Conservation (phyloP, 257 asterid genomes). For the Przewalskia tangutica region DNA sequence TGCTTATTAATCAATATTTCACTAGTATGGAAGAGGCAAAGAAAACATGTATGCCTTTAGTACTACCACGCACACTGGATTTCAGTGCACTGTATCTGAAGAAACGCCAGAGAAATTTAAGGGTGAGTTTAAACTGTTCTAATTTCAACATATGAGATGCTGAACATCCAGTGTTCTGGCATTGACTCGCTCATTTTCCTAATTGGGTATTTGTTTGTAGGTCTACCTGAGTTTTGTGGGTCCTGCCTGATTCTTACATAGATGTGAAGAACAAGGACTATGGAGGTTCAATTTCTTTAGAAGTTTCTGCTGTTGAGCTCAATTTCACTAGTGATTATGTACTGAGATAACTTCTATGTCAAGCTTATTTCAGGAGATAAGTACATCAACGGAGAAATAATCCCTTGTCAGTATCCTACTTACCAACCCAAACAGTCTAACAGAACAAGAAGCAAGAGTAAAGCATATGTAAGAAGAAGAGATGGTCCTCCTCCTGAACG, state of each 20-base stretch:
- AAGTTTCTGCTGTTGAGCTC: neutral
- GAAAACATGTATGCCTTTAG: slow-evolving; percentile 97
- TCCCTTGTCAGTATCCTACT: slow-evolving; percentile 89
- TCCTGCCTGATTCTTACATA: slow-evolving; percentile 89
- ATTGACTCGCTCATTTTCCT: neutral
- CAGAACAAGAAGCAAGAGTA: slow-evolving; percentile 65
- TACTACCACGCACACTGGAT: slow-evolving; percentile 90
- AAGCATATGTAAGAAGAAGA: slow-evolving; percentile 89
- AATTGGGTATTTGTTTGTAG: slow-evolving; percentile 22
- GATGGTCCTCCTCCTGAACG: slow-evolving; percentile 85
- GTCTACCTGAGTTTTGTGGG: slow-evolving; percentile 97
- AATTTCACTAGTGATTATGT: neutral
- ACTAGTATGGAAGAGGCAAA: slow-evolving; percentile 93
- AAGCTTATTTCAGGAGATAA: slow-evolving; percentile 65
- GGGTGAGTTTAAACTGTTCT: slow-evolving; percentile 30
- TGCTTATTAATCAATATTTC: neutral
- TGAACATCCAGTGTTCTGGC: neutral
- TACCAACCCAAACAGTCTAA: slow-evolving; percentile 80
- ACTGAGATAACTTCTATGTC: neutral
- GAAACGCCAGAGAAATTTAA: slow-evolving; percentile 92
- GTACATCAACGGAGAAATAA: slow-evolving; percentile 86
- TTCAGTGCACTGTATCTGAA: slow-evolving; percentile 95
- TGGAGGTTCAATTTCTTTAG: slow-evolving; percentile 56
- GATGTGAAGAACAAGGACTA: slow-evolving; percentile 97
- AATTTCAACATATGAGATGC: neutral